Evolutionary conservation across 768 basidiomycete genomes (phyloP).

Genomic region (Amanita rubescens): DNA sequence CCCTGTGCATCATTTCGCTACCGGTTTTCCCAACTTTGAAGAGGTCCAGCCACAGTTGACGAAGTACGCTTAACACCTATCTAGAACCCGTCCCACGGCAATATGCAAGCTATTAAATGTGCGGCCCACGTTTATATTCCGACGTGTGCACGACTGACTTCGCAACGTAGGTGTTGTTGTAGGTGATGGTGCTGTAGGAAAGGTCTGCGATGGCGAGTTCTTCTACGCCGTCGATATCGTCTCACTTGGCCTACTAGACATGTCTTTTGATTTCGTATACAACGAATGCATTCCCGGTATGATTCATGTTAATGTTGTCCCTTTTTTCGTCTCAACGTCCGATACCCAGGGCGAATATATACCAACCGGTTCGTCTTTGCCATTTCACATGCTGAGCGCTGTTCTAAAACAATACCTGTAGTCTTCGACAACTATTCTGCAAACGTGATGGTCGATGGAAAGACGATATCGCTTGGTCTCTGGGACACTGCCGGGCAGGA

Average conservation of each 20-base stretch:
- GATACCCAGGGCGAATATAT: constrained; percentile 83
- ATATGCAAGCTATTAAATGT: constrained; percentile 94
- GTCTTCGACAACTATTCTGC: constrained; percentile 99
- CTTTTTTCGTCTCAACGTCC: constrained; percentile 5
- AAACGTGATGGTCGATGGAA: constrained; percentile 98
- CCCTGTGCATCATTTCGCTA: constrained; percentile 1
- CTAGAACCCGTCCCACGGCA: constrained; percentile 15
- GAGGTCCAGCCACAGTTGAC: background rate
- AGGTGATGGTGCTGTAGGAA: constrained; percentile 97
- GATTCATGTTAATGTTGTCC: constrained; percentile 22
- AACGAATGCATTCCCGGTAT: constrained; percentile 92
- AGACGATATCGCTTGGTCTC: constrained; percentile 94
- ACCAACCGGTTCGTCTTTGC: constrained; percentile 61
- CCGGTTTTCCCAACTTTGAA: background rate
- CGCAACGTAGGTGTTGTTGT: constrained; percentile 82
- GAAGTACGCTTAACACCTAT: background rate
- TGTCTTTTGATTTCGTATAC: constrained; percentile 99
- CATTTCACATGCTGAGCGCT: constrained; percentile 1
- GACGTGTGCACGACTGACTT: constrained; percentile 19
- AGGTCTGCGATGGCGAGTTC: constrained; percentile 42
- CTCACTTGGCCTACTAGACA: constrained; percentile 50
- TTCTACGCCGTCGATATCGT: constrained; percentile 7
- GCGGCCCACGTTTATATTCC: constrained; percentile 18
- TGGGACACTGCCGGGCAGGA: constrained; percentile 99
- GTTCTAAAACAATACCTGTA: constrained; percentile 19